These are phyloP conservation scores for Pelargonium fulgidum DNA, from an alignment of 441 rosid genomes.

Conservation along the genomic window DNA sequence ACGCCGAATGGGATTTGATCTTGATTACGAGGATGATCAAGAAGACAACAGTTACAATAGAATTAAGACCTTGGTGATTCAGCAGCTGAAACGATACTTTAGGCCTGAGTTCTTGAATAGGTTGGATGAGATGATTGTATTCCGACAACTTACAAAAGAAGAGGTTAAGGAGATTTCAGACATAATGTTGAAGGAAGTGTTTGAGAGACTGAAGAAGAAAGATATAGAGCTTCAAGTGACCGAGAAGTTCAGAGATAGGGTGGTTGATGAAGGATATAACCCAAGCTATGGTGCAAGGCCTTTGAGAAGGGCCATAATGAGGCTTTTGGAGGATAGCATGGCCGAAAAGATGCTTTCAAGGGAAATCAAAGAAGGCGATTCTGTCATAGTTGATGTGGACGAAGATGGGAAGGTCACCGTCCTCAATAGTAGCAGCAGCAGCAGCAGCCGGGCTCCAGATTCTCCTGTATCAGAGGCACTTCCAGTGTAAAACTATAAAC, in stretches of 20 bases:
- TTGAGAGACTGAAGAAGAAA: constrained; percentile 61
- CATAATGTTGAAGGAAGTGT: constrained; percentile 89
- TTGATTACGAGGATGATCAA: constrained; percentile 37
- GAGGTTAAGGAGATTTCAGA: constrained; percentile 94
- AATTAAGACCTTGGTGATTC: constrained; percentile 86
- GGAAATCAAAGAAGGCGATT: constrained; percentile 93
- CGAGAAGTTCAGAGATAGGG: constrained; percentile 79
- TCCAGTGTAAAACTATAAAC: not conserved
- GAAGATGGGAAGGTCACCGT: constrained; percentile 76
- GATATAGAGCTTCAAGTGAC: constrained; percentile 97
- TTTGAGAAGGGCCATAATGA: constrained; percentile 90
- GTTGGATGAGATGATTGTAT: constrained; percentile 94
- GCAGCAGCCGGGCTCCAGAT: constrained; percentile 31
- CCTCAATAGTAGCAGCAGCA: constrained; percentile 74
- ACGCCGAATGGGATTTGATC: constrained; percentile 83
- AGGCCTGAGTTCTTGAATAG: constrained; percentile 94
- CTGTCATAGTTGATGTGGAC: constrained; percentile 85
- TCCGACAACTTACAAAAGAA: constrained; percentile 87
- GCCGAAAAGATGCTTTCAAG: constrained; percentile 98
- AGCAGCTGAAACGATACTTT: constrained; percentile 84
- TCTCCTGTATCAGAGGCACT: not conserved
- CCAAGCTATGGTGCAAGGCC: constrained; percentile 99
- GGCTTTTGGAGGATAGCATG: constrained; percentile 92
- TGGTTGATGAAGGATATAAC: constrained; percentile 89
- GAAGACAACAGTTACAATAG: constrained; percentile 82